A percentile compares a stretch with the other conserved stretches of the same genome.
phyloP scores from a whole-genome alignment of 352 stramenopile species.

The Phytophthora europaea region DNA sequence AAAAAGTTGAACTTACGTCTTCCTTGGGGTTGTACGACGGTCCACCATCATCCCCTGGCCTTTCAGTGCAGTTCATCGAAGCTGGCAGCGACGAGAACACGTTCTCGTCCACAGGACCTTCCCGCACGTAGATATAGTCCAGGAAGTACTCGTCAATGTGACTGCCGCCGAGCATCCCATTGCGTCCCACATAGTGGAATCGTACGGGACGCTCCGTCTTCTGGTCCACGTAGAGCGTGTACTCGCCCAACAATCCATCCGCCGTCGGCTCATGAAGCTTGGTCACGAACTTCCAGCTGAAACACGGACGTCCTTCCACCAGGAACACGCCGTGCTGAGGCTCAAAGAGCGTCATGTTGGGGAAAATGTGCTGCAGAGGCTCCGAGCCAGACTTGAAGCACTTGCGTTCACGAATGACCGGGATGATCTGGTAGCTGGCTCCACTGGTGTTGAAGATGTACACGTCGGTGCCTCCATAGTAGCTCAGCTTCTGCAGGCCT shows the following conservation, averaged over 20 bases:
- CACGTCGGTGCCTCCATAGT: conserved; percentile 89
- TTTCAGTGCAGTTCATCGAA: conserved; percentile 87
- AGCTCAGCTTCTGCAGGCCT: conserved; percentile 88
- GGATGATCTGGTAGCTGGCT: conserved; percentile 86
- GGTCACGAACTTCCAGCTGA: conserved; percentile 87
- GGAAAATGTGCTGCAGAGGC: conserved; percentile 88
- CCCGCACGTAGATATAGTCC: conserved; percentile 90
- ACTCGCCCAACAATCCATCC: conserved; percentile 83
- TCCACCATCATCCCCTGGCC: conserved; percentile 55
- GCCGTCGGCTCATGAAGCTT: conserved; percentile 57
- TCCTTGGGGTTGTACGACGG: conserved; percentile 62
- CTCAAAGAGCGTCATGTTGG: conserved; percentile 87
- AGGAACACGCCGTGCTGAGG: conserved; percentile 84
- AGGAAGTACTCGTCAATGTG: conserved; percentile 94
- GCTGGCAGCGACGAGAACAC: conserved; percentile 78
- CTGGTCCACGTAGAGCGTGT: conserved; percentile 90
- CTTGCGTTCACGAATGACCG: conserved; percentile 78
- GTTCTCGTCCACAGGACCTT: conserved; percentile 66
- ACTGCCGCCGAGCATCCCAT: conserved; percentile 85
- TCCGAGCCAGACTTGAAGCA: conserved; percentile 69
- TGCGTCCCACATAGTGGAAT: conserved; percentile 90
- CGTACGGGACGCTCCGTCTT: conserved; percentile 78
- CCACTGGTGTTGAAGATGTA: conserved; percentile 89
- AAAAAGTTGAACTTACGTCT: conserved; percentile 59
- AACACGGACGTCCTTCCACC: conserved; percentile 76